These are phyloP conservation scores for Umbelopsis ramanniana DNA, from an alignment of 192 early-diverging fungal species.

Conservation along the genomic window DNA sequence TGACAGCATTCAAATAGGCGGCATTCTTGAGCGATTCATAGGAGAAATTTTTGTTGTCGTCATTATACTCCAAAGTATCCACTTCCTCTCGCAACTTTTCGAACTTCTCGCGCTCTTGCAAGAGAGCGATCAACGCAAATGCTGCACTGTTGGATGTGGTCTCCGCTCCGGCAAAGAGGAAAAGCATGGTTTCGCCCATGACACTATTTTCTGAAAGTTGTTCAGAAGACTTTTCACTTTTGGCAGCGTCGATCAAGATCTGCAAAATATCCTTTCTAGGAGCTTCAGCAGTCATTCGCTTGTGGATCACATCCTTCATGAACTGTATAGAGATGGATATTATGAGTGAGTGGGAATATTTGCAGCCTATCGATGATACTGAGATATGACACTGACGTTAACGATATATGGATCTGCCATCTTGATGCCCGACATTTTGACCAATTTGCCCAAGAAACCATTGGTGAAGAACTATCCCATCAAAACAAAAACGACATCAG, in stretches of 20 bases:
- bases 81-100: constrained; percentile 42
- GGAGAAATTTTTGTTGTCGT: constrained; percentile 30
- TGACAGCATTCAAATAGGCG: constrained; percentile 45
- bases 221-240: constrained; percentile 33
- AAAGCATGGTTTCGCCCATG: constrained; percentile 41
- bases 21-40: constrained; percentile 40
- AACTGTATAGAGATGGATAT: constrained; percentile 25
- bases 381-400: not conserved
- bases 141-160: constrained; percentile 43
- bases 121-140: constrained; percentile 44
- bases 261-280: constrained; percentile 50
- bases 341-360: too few species aligned
- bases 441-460: constrained; percentile 21
- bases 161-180: constrained; percentile 44
- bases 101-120: constrained; percentile 42
- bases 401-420: not conserved
- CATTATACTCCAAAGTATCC: constrained; percentile 34
- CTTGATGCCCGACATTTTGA: constrained; percentile 17
- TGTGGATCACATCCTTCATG: constrained; percentile 24
- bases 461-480: constrained; percentile 6
- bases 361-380: too few species aligned
- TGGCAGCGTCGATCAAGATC: constrained; percentile 45
- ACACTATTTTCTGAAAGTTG: constrained; percentile 45
- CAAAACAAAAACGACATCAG: not conserved
- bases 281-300: constrained; percentile 7